These are phyloP conservation scores for Cytospora schulzeri DNA, from an alignment of 2,329 filamentous ascomycete genomes.

Conservation along the genomic window DNA sequence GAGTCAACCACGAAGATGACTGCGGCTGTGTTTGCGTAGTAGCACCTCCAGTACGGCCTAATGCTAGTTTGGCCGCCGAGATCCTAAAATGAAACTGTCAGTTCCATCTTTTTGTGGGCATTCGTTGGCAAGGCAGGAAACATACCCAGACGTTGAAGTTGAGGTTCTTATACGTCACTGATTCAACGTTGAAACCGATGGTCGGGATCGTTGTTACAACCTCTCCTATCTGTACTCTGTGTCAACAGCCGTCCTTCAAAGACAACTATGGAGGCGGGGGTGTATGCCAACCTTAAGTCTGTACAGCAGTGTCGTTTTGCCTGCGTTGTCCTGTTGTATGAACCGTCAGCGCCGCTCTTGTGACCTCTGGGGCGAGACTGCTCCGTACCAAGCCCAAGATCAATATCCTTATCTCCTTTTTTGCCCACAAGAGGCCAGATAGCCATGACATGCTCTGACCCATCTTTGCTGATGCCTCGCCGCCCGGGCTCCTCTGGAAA, in stretches of 20 bases:
- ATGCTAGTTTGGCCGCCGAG: slow-evolving; percentile 98
- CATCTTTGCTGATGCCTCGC: slow-evolving; percentile 49
- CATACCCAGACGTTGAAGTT: slow-evolving; percentile 97
- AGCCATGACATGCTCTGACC: slow-evolving; percentile 69
- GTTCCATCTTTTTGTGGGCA: slow-evolving; percentile 26
- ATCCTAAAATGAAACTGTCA: slow-evolving; percentile 56
- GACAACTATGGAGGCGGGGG: not conserved
- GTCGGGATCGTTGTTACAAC: slow-evolving; percentile 99
- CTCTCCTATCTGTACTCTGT: slow-evolving; percentile 76
- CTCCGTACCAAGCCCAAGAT: slow-evolving; percentile 81
- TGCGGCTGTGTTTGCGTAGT: slow-evolving; percentile 97
- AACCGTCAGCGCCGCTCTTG: slow-evolving; percentile 22
- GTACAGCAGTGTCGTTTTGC: slow-evolving; percentile 96
- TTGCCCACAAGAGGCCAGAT: slow-evolving; percentile 77
- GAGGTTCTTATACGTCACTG: slow-evolving; percentile 95
- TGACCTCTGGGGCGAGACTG: slow-evolving; percentile 22
- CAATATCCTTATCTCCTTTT: slow-evolving; percentile 97
- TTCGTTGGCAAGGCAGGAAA: not conserved
- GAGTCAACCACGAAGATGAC: slow-evolving; percentile 99
- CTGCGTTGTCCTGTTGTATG: slow-evolving; percentile 80
- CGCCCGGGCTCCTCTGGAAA: slow-evolving; percentile 10
- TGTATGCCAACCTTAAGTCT: slow-evolving; percentile 74
- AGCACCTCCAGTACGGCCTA: slow-evolving; percentile 97
- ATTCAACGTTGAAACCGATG: slow-evolving; percentile 99
- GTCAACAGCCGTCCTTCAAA: slow-evolving; percentile 19